These are phyloP conservation scores for Myochromella boudieri DNA, from an alignment of 768 basidiomycete genomes.

Conservation along the genomic window DNA sequence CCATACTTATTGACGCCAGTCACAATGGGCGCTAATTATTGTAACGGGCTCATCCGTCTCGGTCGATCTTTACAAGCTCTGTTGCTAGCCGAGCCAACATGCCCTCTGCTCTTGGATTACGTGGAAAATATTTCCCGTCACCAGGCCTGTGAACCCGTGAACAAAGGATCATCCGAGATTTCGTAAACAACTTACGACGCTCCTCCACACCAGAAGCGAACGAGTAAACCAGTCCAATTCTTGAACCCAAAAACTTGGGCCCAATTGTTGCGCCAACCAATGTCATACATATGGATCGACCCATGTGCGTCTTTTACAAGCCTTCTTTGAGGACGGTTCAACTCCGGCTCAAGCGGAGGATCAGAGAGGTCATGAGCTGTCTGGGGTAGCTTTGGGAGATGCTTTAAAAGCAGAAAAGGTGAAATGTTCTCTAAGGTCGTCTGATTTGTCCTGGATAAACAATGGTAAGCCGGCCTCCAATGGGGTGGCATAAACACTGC, in stretches of 20 bases:
- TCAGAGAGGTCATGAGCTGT: slow-evolving; percentile 56
- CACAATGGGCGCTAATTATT: too few species aligned
- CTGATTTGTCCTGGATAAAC: slow-evolving; percentile 67
- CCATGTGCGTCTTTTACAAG: slow-evolving; percentile 66
- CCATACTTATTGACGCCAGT: too few species aligned
- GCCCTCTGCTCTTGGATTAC: slow-evolving; percentile 66
- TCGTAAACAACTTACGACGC: slow-evolving; percentile 47
- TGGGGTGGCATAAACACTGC: slow-evolving; percentile 24
- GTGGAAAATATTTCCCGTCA: slow-evolving; percentile 67
- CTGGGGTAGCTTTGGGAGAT: slow-evolving; percentile 62
- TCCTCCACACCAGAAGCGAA: slow-evolving; percentile 60
- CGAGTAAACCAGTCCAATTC: slow-evolving; percentile 48
- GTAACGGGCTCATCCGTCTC: too few species aligned
- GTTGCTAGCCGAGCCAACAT: slow-evolving; percentile 64
- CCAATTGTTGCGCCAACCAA: slow-evolving; percentile 76
- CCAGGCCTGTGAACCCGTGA: slow-evolving; percentile 44
- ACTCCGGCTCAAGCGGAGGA: slow-evolving; percentile 71
- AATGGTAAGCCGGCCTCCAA: not conserved
- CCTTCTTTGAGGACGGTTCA: slow-evolving; percentile 62
- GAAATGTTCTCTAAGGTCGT: slow-evolving; percentile 81
- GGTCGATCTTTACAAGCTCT: slow-evolving; percentile 60
- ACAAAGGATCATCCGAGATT: not conserved
- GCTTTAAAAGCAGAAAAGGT: slow-evolving; percentile 70
- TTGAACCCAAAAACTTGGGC: slow-evolving; percentile 65
- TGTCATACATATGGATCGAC: slow-evolving; percentile 62